Evolutionary conservation across 2,329 filamentous ascomycete genomes (phyloP), one percentile per base, ranked within the genome.

Genomic region (Aspergillus texensis): DNA sequence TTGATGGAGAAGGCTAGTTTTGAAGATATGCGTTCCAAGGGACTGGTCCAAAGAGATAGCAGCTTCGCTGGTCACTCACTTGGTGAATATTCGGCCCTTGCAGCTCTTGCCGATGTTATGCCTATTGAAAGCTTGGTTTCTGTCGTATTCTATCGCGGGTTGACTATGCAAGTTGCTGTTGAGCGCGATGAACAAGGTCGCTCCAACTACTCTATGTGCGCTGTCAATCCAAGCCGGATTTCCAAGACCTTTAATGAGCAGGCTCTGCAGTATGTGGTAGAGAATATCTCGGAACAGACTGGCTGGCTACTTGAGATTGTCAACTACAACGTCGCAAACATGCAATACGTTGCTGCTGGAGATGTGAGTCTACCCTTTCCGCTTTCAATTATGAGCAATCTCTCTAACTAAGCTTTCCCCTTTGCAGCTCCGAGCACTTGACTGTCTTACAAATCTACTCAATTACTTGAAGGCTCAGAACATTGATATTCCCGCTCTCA

Each of bases 1-100:
- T 86, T 99, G 57, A 99, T 99, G 96, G 95, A 99, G 85, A 99
- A 99, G 87, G 95, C 95, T 64, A 96, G 93, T 73, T 99, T 99
- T 72, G 95, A 98, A 81, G 96, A 99, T 79, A 98, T 99, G 95
- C 93, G 93, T 75, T 87, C 93, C 72, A 98, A 97, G 86, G 95
- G 96, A 65, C 88, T 99, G 39, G 94, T 99, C 36, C 93, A 97
- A 72, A 87, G 93, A 64, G 94, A 98, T 83, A 97, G 93, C 86
- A 97, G 91, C 70, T 99, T 99, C 77, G 95, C 95, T 16, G 95
- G 95, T 69, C 95, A 99, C 84, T 99, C 96, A 0, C 88, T 99
- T 26, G 95, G 95, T 80, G 95, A 99, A 83, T 99, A 99, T 84
- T 97, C 94, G 67, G 95, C 95, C 11, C 89, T 99, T 67, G 95